Evolutionary conservation across 2,329 filamentous ascomycete genomes (phyloP).

Genomic region (Talaromyces pinophilus): DNA sequence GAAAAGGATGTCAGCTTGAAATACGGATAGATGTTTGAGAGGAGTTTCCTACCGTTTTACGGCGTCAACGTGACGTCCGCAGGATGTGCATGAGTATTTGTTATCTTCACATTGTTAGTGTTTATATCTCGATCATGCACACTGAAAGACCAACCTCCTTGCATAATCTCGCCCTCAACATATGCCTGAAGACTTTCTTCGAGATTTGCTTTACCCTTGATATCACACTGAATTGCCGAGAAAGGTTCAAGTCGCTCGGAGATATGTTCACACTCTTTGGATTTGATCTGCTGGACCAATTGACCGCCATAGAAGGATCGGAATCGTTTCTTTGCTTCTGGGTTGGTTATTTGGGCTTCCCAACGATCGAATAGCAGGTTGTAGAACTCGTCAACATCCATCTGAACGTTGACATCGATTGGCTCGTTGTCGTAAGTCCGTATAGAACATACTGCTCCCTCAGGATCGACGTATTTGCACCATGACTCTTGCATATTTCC

Average conservation of each 20-base stretch:
- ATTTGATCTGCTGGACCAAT: constrained; percentile 91
- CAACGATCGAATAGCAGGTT: constrained; percentile 89
- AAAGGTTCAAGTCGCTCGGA: constrained; percentile 89
- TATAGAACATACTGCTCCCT: constrained; percentile 71
- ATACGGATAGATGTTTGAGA: neutral
- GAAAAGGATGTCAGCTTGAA: constrained; percentile 23
- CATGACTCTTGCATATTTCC: constrained; percentile 81
- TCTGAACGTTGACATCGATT: constrained; percentile 87
- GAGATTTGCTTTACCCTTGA: constrained; percentile 83
- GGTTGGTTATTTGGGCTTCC: constrained; percentile 74
- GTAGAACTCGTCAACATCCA: constrained; percentile 99
- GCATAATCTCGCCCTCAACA: constrained; percentile 93
- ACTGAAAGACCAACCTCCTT: constrained; percentile 63
- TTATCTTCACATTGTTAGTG: constrained; percentile 63
- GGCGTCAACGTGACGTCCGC: constrained; percentile 84
- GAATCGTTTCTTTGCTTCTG: constrained; percentile 70
- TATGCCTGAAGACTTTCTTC: constrained; percentile 92
- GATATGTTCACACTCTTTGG: constrained; percentile 89
- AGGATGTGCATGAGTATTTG: constrained; percentile 95
- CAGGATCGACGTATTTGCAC: constrained; percentile 71
- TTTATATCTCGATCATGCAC: neutral
- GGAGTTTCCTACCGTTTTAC: constrained; percentile 67
- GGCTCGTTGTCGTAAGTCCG: constrained; percentile 77
- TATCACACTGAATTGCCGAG: constrained; percentile 92
- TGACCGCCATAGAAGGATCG: constrained; percentile 87